phyloP scores from a whole-genome alignment of 306 rosid species.

The Quercus berberidifolia region DNA sequence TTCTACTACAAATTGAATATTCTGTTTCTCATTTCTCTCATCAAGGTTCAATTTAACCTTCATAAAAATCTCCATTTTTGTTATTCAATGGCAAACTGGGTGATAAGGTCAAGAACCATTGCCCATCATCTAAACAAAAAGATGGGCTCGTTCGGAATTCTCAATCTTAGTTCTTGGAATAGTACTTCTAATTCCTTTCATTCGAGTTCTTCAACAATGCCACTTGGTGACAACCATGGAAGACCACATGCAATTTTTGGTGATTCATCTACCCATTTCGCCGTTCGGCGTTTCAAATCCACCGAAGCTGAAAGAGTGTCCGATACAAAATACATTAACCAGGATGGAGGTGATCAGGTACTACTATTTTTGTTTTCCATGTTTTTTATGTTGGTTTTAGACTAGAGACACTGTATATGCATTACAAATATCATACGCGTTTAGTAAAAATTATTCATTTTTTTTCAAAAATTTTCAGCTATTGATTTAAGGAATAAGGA shows the following conservation, averaged over 20 bases:
- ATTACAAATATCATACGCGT: too few relatives aligned
- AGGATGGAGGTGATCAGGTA: constrained; percentile 29
- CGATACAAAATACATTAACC: constrained; percentile 1
- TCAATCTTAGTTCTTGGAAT: background rate
- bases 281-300: constrained; percentile 32
- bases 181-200: background rate
- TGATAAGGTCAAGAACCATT: constrained; percentile 14
- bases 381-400: background rate
- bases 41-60: background rate
- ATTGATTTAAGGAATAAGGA: too few relatives aligned
- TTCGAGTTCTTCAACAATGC: background rate
- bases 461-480: too few relatives aligned
- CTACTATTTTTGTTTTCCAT: background rate
- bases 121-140: background rate
- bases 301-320: constrained; percentile 33
- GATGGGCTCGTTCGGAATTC: background rate
- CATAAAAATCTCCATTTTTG: too few relatives aligned
- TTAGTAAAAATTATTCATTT: too few relatives aligned
- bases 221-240: background rate
- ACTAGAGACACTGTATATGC: background rate
- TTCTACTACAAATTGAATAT: too few relatives aligned
- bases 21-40: background rate
- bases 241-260: background rate
- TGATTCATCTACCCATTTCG: background rate
- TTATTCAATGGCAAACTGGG: constrained; percentile 12